phyloP scores from a whole-genome alignment of 306 rosid species.

The Datisca glomerata region DNA sequence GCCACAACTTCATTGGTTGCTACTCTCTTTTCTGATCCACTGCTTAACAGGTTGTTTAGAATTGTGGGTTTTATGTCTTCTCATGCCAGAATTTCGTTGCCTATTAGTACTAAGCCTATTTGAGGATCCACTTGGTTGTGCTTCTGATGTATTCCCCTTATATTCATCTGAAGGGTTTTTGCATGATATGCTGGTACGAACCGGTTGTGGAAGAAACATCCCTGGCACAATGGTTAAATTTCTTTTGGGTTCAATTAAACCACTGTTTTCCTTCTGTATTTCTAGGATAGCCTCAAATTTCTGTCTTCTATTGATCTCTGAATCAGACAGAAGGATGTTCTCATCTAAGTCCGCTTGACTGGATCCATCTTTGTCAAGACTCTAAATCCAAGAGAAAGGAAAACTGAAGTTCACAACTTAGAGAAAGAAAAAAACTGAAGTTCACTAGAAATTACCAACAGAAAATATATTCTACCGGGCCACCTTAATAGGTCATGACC shows the following conservation, averaged over 20 bases:
- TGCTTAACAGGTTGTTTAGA: conserved; percentile 35
- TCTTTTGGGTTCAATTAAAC: conserved; percentile 55
- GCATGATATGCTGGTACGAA: conserved; percentile 5
- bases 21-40: conserved; percentile 63
- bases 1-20: conserved; percentile 48
- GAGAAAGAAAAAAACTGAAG: too few relatives aligned
- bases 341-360: conserved; percentile 21
- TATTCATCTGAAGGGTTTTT: conserved; percentile 29
- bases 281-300: conserved; percentile 45
- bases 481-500: too few relatives aligned
- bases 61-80: conserved; percentile 15
- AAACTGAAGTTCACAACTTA: too few relatives aligned
- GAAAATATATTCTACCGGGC: too few relatives aligned
- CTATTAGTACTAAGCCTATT: background rate
- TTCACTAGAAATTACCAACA: too few relatives aligned
- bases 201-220: conserved; percentile 45
- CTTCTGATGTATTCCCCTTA: conserved; percentile 22
- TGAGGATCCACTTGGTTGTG: conserved; percentile 15
- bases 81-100: conserved; percentile 2
- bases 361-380: conserved; percentile 17
- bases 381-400: conserved; percentile 45
- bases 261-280: conserved; percentile 57
- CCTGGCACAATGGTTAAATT: conserved; percentile 46
- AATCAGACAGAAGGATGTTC: conserved; percentile 34
- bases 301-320: conserved; percentile 42